phyloP scores from a whole-genome alignment of 23 red algal species.

The Gracilaria domingensis region DNA sequence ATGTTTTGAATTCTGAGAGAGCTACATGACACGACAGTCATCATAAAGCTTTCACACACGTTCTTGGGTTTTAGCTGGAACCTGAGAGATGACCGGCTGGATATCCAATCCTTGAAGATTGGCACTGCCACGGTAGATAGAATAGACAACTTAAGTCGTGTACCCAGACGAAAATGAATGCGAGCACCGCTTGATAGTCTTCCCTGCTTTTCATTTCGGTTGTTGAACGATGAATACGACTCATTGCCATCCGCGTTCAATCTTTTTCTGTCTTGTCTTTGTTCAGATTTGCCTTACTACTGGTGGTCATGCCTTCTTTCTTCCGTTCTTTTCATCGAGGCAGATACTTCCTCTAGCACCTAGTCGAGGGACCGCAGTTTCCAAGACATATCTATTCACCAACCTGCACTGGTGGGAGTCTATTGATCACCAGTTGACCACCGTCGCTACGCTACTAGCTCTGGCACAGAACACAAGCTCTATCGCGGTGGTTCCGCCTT shows the following conservation, averaged over 20 bases:
- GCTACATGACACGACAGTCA: neutral
- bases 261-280: neutral
- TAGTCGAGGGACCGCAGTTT: neutral
- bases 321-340: neutral
- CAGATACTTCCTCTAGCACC: neutral
- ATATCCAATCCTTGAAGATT: neutral
- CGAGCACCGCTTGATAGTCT: neutral
- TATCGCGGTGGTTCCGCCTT: slow-evolving; percentile 53
- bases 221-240: no score
- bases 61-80: neutral
- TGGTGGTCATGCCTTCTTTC: neutral
- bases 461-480: slow-evolving; percentile 61
- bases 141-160: neutral
- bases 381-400: slow-evolving; percentile 69
- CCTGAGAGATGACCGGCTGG: neutral
- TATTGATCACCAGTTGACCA: slow-evolving; percentile 70
- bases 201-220: neutral
- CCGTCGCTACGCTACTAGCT: slow-evolving; percentile 48
- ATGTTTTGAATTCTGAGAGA: neutral
- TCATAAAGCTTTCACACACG: neutral
- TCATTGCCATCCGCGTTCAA: neutral
- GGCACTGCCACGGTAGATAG: neutral
- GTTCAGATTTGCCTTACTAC: neutral
- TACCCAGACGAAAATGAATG: neutral
- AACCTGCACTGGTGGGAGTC: slow-evolving; percentile 79